Evolutionary conservation across 164 flowering plant species (phyloP).

Genomic region (Santalum album): DNA sequence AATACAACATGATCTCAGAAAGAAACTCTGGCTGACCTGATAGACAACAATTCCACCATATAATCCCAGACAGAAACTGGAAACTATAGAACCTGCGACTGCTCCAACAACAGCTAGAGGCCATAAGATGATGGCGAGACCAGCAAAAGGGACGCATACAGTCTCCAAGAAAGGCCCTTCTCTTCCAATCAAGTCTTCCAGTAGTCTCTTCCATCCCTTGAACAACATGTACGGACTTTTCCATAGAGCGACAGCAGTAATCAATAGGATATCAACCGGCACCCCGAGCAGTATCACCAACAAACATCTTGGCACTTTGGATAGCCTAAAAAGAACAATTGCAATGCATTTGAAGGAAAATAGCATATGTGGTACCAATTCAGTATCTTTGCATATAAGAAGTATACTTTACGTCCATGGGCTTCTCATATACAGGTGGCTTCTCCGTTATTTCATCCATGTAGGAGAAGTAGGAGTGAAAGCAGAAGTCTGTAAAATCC

Average conservation of each 20-base stretch:
- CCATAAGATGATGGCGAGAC: slow-evolving; percentile 82
- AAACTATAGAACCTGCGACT: slow-evolving; percentile 41
- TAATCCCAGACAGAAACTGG: slow-evolving; percentile 64
- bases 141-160: slow-evolving; percentile 92
- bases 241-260: slow-evolving; percentile 58
- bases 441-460: slow-evolving; percentile 80
- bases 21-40: slow-evolving; percentile 39
- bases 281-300: slow-evolving; percentile 52
- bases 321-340: slow-evolving; percentile 37
- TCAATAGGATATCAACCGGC: slow-evolving; percentile 45
- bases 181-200: slow-evolving; percentile 81
- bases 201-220: slow-evolving; percentile 84
- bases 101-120: slow-evolving; percentile 76
- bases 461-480: slow-evolving; percentile 86
- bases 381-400: neutral
- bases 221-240: slow-evolving; percentile 92
- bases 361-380: neutral
- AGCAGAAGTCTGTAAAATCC: slow-evolving; percentile 84
- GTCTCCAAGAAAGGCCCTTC: slow-evolving; percentile 96
- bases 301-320: slow-evolving; percentile 54
- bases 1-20: neutral
- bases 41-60: slow-evolving; percentile 68
- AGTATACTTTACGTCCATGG: slow-evolving; percentile 57
- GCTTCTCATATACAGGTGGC: slow-evolving; percentile 39
- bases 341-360: neutral